These are phyloP conservation scores for Anethum foeniculum DNA, from an alignment of 140 eudicot genomes.

Conservation along the genomic window DNA sequence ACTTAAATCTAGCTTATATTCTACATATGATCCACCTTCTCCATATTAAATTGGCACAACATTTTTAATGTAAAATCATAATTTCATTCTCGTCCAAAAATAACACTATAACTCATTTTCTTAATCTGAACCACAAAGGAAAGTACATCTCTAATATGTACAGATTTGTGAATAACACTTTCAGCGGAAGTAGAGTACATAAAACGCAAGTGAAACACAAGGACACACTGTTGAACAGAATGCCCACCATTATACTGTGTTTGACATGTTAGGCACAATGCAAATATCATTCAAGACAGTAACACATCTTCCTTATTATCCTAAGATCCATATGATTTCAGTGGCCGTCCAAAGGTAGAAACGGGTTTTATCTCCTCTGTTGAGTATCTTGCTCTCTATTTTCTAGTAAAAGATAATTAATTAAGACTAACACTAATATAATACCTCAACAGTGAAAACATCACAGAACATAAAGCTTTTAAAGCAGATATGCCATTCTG, in stretches of 20 bases:
- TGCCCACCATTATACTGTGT: neutral
- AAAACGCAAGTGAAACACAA: neutral
- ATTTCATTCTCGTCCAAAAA: neutral
- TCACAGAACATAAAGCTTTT: conserved; percentile 64
- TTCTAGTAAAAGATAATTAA: neutral
- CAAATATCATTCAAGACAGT: neutral
- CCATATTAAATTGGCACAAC: neutral
- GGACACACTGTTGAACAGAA: neutral
- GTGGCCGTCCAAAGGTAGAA: neutral
- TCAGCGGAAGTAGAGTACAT: neutral
- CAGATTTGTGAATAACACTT: neutral
- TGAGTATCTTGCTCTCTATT: neutral
- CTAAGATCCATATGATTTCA: neutral
- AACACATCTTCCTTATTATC: neutral
- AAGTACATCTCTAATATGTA: neutral
- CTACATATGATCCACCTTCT: neutral
- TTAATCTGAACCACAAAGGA: neutral
- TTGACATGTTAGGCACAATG: conserved; percentile 2
- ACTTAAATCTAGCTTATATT: neutral
- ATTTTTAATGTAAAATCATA: neutral
- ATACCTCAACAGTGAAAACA: conserved; percentile 71
- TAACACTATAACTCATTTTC: neutral
- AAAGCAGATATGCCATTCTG: conserved; percentile 55
- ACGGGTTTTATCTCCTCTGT: neutral
- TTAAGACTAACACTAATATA: conserved; percentile 2